These are phyloP conservation scores for Lecanosticta acicola DNA, from an alignment of 2,329 filamentous ascomycete genomes.

Conservation along the genomic window DNA sequence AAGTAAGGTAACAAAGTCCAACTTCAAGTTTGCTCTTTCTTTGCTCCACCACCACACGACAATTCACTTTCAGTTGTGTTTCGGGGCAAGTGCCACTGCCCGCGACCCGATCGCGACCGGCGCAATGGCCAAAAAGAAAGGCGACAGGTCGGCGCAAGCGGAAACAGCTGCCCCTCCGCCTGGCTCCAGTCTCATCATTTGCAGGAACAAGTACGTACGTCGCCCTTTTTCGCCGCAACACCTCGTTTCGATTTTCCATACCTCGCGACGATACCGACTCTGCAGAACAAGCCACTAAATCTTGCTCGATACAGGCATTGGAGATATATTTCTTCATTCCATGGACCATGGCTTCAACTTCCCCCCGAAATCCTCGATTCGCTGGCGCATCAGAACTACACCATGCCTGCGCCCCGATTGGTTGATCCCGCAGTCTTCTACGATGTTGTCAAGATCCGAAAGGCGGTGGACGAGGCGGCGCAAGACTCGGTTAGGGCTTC, in stretches of 20 bases:
- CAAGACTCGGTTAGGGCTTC: slow-evolving; percentile 71
- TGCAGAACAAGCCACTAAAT: too few relatives aligned
- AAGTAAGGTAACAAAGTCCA: too few relatives aligned
- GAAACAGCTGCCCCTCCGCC: slow-evolving; percentile 26
- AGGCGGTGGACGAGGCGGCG: slow-evolving; percentile 73
- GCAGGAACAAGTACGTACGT: slow-evolving; percentile 61
- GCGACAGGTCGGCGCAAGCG: slow-evolving; percentile 15
- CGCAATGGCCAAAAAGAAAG: slow-evolving; percentile 33
- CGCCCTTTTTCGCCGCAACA: slow-evolving; percentile 10
- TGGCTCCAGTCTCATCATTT: slow-evolving; percentile 53
- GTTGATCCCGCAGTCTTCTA: slow-evolving; percentile 78
- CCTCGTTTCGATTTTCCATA: slow-evolving; percentile 5
- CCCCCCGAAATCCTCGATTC: slow-evolving; percentile 73
- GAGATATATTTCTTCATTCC: slow-evolving; percentile 77
- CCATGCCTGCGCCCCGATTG: slow-evolving; percentile 66
- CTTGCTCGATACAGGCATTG: slow-evolving; percentile 62
- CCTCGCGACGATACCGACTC: not conserved
- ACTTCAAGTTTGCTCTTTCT: too few relatives aligned
- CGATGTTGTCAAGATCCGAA: slow-evolving; percentile 76
- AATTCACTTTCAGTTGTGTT: not conserved
- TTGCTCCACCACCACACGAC: too few relatives aligned
- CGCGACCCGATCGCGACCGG: not conserved
- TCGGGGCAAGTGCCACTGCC: not conserved
- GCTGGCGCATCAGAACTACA: slow-evolving; percentile 73
- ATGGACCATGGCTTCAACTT: slow-evolving; percentile 77